Evolutionary conservation across 2,329 filamentous ascomycete genomes (phyloP).

Genomic region (Fusarium gaditjirri): DNA sequence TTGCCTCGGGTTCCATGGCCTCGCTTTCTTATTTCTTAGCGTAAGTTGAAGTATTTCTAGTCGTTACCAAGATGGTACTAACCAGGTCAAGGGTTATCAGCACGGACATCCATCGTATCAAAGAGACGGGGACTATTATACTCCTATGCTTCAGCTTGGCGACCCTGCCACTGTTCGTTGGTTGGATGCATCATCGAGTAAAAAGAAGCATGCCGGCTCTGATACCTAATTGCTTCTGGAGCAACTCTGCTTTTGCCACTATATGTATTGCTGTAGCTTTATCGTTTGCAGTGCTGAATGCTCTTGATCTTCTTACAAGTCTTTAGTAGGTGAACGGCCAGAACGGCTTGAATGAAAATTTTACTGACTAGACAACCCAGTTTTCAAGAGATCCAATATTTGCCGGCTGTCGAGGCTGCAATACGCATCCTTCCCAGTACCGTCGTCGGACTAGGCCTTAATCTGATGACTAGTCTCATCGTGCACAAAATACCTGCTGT

Average conservation of each 20-base stretch:
- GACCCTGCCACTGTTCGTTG: background rate
- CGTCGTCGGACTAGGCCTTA: background rate
- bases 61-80: background rate
- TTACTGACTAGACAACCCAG: background rate
- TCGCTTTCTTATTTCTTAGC: conserved; percentile 17
- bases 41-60: background rate
- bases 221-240: background rate
- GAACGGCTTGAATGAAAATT: too few relatives aligned
- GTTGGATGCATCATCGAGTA: background rate
- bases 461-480: background rate
- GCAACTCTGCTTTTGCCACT: background rate
- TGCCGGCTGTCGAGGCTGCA: background rate
- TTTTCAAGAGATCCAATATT: background rate
- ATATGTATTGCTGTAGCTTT: background rate
- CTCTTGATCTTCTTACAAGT: background rate
- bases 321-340: background rate
- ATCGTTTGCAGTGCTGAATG: background rate
- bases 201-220: background rate
- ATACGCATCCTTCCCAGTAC: background rate
- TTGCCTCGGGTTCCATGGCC: conserved; percentile 19
- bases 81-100: background rate
- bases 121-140: background rate
- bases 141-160: background rate
- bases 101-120: background rate
- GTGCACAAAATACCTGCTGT: background rate